Evolutionary conservation across 768 basidiomycete genomes (phyloP).

Genomic region (Boletus huronensis): DNA sequence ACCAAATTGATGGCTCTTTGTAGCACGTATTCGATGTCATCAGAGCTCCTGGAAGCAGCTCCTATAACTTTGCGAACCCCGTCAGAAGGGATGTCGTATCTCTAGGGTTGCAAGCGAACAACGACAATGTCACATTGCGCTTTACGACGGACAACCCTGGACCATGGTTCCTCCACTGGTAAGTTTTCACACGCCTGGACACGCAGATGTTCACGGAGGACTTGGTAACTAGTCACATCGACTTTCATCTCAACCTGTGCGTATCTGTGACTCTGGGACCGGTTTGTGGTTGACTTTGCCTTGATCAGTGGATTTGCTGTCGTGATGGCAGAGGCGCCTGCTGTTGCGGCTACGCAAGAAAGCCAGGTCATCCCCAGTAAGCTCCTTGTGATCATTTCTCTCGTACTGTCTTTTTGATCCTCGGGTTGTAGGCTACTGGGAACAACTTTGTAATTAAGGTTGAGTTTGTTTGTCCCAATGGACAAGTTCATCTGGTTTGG

Average conservation of each 20-base stretch:
- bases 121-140: constrained; percentile 46
- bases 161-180: constrained; percentile 24
- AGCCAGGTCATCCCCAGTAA: constrained; percentile 13
- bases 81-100: constrained; percentile 48
- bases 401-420: background rate
- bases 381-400: background rate
- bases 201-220: background rate
- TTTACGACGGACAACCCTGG: constrained; percentile 62
- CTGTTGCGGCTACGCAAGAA: constrained; percentile 2
- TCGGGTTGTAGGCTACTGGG: constrained; percentile 5
- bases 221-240: constrained; percentile 15
- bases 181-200: background rate
- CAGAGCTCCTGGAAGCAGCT: constrained; percentile 35
- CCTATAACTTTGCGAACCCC: constrained; percentile 48
- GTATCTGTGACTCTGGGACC: background rate
- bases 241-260: constrained; percentile 22
- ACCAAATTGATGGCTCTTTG: background rate
- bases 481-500: too few species aligned
- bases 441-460: background rate
- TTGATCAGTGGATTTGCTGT: constrained; percentile 17
- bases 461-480: too few species aligned
- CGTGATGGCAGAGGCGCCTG: constrained; percentile 17
- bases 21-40: constrained; percentile 43
- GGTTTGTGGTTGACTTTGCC: background rate
- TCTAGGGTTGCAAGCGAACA: constrained; percentile 25